Evolutionary conservation across 257 asterid genomes (phyloP).

Genomic region (Solanum pinnatisectum): DNA sequence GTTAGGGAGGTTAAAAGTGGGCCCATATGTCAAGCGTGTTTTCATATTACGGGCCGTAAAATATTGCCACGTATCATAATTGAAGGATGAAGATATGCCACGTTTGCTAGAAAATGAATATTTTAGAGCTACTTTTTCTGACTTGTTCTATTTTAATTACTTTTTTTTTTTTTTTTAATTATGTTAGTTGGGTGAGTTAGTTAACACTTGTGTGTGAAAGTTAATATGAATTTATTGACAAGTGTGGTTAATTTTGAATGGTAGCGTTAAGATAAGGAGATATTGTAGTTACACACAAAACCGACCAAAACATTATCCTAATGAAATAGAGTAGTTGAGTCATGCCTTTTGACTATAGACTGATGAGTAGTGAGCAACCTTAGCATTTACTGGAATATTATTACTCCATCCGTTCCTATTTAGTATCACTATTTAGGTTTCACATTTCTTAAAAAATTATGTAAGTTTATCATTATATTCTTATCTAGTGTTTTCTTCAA

Average conservation of each 20-base stretch:
- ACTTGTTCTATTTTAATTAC: not conserved
- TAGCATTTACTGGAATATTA: not conserved
- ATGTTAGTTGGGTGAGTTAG: not conserved
- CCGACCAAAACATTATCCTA: not conserved
- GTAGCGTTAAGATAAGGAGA: not conserved
- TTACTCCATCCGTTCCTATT: not conserved
- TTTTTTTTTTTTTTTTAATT: not conserved
- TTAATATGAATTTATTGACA: not conserved
- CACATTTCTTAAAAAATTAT: no score
- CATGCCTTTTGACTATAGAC: not conserved
- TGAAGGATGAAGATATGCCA: not conserved
- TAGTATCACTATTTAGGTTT: not conserved
- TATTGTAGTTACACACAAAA: not conserved
- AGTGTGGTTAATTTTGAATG: not conserved
- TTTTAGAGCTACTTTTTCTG: not conserved
- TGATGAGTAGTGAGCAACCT: not conserved
- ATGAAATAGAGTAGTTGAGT: not conserved
- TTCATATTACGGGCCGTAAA: not conserved
- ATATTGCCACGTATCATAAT: not conserved
- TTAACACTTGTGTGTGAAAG: not conserved
- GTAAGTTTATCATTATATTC: rapidly evolving
- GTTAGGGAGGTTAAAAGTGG: not conserved
- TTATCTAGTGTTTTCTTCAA: no score
- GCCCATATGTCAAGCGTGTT: not conserved
- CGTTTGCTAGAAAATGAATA: not conserved